A percentile compares a stretch with the other conserved stretches of the same genome.
phyloP scores from a whole-genome alignment of 2,329 filamentous ascomycete species.

The Knufia fluminis region DNA sequence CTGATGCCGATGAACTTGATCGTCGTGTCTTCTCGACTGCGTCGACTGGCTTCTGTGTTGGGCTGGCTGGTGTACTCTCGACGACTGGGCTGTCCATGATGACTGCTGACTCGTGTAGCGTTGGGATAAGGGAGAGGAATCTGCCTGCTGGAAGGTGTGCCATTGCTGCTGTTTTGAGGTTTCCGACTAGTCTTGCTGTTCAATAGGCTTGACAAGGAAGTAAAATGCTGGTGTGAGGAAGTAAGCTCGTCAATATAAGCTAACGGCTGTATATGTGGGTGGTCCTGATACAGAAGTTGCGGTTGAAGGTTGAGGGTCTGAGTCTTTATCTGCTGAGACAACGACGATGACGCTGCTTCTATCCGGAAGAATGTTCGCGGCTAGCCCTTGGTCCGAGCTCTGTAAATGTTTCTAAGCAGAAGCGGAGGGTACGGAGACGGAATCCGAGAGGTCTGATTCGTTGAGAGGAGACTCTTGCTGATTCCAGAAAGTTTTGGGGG shows the following conservation, averaged over 20 bases:
- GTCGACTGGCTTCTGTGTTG: background rate
- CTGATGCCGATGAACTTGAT: background rate
- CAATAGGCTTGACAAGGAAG: background rate
- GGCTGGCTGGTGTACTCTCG: background rate
- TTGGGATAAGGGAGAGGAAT: slow-evolving; percentile 9
- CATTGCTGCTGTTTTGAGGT: background rate
- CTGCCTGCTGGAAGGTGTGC: background rate
- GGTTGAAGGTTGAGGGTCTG: no score
- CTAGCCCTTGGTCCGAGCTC: background rate
- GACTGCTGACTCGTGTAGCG: slow-evolving; percentile 5
- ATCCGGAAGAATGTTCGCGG: background rate
- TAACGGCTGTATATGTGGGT: background rate
- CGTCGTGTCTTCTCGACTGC: slow-evolving; percentile 8
- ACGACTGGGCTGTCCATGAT: slow-evolving; percentile 1
- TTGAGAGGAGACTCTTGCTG: background rate
- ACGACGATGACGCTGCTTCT: background rate
- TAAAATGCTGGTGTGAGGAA: background rate
- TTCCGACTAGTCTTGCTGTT: background rate
- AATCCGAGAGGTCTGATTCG: background rate
- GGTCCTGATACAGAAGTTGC: background rate
- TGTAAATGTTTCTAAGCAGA: background rate
- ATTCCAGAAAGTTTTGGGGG: background rate
- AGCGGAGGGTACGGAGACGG: background rate
- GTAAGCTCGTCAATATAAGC: background rate
- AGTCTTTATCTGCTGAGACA: background rate